phyloP scores from a whole-genome alignment of 345 rosid species.

The Linum usitatissimum region DNA sequence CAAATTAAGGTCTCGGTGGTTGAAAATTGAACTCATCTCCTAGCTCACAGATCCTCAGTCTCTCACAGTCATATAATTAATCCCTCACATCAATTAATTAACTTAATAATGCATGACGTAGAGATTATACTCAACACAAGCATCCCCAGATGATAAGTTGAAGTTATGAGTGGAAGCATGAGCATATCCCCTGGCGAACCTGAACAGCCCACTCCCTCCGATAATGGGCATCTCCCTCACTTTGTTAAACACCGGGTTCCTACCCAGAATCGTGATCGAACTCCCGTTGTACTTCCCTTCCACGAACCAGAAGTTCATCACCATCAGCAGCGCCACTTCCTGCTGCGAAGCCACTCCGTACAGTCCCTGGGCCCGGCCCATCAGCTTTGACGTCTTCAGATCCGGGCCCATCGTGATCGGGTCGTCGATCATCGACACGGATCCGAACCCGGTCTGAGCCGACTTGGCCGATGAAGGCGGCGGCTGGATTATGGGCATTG shows the following conservation, averaged over 20 bases:
- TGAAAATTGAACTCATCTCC: no score
- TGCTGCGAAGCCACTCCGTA: conserved; percentile 1
- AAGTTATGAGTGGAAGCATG: not conserved
- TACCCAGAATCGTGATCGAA: not conserved
- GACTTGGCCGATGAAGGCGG: not conserved
- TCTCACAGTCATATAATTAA: no score
- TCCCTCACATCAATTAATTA: no score
- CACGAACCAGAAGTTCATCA: not conserved
- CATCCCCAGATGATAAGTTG: not conserved
- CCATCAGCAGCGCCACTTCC: not conserved
- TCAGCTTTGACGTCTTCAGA: not conserved
- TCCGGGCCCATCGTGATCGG: conserved; percentile 2
- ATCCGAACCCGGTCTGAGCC: not conserved
- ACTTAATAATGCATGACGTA: not conserved
- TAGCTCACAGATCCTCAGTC: no score
- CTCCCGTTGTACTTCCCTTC: conserved; percentile 3
- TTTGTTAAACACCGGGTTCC: conserved; percentile 2
- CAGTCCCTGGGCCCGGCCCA: not conserved
- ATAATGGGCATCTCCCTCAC: conserved; percentile 2
- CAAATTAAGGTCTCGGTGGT: not conserved
- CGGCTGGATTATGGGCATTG: not conserved
- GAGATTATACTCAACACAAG: conserved; percentile 2
- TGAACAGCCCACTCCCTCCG: not conserved
- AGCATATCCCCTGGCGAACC: not conserved
- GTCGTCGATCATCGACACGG: conserved; percentile 4